Evolutionary conservation across 2,329 filamentous ascomycete genomes (phyloP), one percentile per base, ranked within the genome.

Genomic region (Emmonsiellopsis sp.): DNA sequence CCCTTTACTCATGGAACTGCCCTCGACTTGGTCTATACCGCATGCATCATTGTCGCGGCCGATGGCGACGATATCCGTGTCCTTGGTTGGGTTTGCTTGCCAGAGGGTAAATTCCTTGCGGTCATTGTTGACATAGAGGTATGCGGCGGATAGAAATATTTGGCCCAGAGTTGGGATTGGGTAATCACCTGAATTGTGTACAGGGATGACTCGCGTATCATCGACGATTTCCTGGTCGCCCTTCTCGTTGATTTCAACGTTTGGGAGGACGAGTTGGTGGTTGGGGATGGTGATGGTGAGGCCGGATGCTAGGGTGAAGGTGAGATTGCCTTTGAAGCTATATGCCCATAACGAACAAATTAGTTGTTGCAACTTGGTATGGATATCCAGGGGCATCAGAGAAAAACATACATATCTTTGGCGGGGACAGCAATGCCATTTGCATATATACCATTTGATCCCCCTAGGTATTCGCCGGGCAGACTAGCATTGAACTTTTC

Each of bases 81-180:
- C 50, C 20, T 37, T 44, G 7, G 53, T 55, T 41, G 59, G 43
- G 32, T 53, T 53, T 11, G 56, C 59, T 50, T 58, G 7, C 60
- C 59, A 64, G 5, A 63, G 46, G 5, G 60, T 61, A 50, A 61
- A 64, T 26, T 53, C 40, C 37, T 52, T 48, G 5, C 37, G 11
- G 15, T 64, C 61, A 38, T 68, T 57, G 52, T 70, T 65, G 47
- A 67, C 59, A 37, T 63, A 57, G 10, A 69, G 54, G 43, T 69
- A 68, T 1, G 64, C 62, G 11, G 60, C 54, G 6, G 64, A 61
- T 13, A 70, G 59, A 53, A 70, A 70, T 15, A 62, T 57, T 20
- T 58, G 54, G 20, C 66, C 67, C 6, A 70, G 43, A 13, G 55
- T 32, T 2, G 60, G 54, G 34, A 67, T 52, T 34, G 65, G 57